Evolutionary conservation across 768 basidiomycete genomes (phyloP).

Genomic region (Ephemerocybe angulata): DNA sequence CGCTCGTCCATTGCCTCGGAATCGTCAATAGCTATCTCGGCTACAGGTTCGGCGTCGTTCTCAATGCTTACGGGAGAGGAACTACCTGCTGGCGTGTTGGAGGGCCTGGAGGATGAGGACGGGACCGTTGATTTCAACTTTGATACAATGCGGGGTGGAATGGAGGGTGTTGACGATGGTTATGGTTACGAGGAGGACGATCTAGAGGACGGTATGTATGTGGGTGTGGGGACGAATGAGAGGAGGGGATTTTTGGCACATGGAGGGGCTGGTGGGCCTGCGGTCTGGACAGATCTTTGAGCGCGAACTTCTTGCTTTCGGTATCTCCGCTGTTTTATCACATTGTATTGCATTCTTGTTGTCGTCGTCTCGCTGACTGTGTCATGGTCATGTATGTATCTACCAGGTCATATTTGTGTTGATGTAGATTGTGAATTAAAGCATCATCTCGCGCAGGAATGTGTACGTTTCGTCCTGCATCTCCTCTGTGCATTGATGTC

Average conservation of each 20-base stretch:
- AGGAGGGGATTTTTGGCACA: conserved; percentile 63
- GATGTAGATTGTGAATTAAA: too few species aligned
- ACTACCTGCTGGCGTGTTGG: not conserved
- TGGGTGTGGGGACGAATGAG: conserved; percentile 53
- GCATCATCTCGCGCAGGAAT: conserved; percentile 29
- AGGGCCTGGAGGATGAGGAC: not conserved
- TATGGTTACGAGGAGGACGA: conserved; percentile 36
- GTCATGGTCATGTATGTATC: too few species aligned
- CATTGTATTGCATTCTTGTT: too few species aligned
- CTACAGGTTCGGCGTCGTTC: not conserved
- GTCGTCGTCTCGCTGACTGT: too few species aligned
- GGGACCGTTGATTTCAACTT: not conserved
- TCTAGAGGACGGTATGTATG: conserved; percentile 48
- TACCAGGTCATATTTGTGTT: too few species aligned
- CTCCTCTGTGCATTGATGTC: conserved; percentile 56
- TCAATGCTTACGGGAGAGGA: not conserved
- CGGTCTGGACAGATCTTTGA: conserved; percentile 59
- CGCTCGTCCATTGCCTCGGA: conserved; percentile 17
- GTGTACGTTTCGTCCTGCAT: conserved; percentile 52
- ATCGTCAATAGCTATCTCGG: not conserved
- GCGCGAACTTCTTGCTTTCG: too few species aligned
- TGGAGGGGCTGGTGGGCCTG: conserved; percentile 68
- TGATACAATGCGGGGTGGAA: not conserved
- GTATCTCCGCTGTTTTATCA: too few species aligned
- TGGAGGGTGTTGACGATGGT: conserved; percentile 12